phyloP scores from a whole-genome alignment of 2,329 filamentous ascomycete species.

The Xylariaceae sp. region DNA sequence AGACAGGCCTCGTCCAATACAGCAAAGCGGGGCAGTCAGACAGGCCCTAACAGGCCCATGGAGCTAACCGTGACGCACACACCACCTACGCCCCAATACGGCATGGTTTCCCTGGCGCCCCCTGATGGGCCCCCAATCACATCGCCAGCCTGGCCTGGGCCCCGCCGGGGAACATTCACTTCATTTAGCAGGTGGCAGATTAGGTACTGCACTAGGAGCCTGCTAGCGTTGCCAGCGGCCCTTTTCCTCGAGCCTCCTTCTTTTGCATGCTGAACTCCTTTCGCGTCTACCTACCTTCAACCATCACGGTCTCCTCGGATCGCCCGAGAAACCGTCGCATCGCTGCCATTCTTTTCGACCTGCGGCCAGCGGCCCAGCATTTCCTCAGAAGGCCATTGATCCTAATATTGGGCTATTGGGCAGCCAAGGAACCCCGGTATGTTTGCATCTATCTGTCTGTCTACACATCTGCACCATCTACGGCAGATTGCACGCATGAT shows the following conservation, averaged over 20 bases:
- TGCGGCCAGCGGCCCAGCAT: background rate
- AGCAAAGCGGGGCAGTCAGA: background rate
- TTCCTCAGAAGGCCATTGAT: conserved; percentile 9
- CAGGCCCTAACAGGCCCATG: no score
- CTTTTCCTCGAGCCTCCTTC: conserved; percentile 24
- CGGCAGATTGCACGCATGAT: background rate
- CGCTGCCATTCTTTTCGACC: conserved; percentile 4
- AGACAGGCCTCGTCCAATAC: conserved; percentile 6
- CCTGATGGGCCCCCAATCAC: conserved; percentile 18
- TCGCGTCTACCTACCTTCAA: conserved; percentile 18
- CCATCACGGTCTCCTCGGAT: conserved; percentile 13
- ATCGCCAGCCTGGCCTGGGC: background rate
- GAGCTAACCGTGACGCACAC: conserved; percentile 11
- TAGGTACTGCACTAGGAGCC: conserved; percentile 13
- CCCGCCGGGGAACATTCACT: conserved; percentile 12
- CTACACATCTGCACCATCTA: background rate
- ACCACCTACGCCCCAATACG: conserved; percentile 10
- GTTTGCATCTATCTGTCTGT: conserved; percentile 1
- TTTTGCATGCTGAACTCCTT: conserved; percentile 24
- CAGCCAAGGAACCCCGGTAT: conserved; percentile 15
- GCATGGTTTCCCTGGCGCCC: conserved; percentile 13
- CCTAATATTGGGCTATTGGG: conserved; percentile 16
- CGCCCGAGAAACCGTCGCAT: conserved; percentile 19
- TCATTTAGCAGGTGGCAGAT: conserved; percentile 19
- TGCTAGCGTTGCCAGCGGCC: conserved; percentile 17